phyloP scores from a whole-genome alignment of 2,329 filamentous ascomycete species.

The Pestalotiopsis sp. region DNA sequence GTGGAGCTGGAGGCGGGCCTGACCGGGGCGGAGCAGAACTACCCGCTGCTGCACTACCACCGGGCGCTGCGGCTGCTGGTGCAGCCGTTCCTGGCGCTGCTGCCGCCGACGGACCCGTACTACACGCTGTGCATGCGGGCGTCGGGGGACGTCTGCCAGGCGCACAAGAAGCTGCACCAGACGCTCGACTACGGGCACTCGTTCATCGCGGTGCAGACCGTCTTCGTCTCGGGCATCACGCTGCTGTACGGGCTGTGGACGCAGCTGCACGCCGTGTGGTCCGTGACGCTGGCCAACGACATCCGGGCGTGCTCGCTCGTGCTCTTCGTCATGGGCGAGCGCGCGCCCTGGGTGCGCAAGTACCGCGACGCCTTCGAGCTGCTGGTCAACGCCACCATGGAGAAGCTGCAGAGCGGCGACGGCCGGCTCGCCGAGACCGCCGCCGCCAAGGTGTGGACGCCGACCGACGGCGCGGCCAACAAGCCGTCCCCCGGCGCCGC shows the following conservation, averaged over 20 bases:
- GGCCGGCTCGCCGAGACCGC: constrained; percentile 12
- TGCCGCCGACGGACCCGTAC: constrained; percentile 47
- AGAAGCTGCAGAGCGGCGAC: constrained; percentile 43
- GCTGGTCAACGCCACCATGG: constrained; percentile 48
- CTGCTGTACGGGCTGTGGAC: constrained; percentile 43
- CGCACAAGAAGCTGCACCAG: constrained; percentile 44
- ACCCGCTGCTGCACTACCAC: constrained; percentile 52
- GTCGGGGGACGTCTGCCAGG: constrained; percentile 43
- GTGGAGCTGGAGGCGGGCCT: constrained; percentile 36
- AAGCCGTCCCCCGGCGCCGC: not conserved
- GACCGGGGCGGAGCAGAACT: constrained; percentile 43
- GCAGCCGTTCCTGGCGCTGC: constrained; percentile 50
- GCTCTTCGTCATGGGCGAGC: constrained; percentile 52
- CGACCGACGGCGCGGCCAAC: not conserved
- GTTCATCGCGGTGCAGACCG: constrained; percentile 45
- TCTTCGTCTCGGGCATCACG: constrained; percentile 45
- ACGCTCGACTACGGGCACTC: constrained; percentile 42
- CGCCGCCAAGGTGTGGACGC: constrained; percentile 6
- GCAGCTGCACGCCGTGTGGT: constrained; percentile 47
- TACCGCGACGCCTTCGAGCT: constrained; percentile 51
- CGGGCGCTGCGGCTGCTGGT: constrained; percentile 51
- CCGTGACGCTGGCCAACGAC: constrained; percentile 49
- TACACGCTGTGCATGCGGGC: constrained; percentile 44
- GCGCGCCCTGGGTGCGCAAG: constrained; percentile 48
- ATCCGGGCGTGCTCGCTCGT: constrained; percentile 51